Base-by-base conservation (phyloP, 768 basidiomycete genomes). In the Rhizopogon sp. region DNA sequence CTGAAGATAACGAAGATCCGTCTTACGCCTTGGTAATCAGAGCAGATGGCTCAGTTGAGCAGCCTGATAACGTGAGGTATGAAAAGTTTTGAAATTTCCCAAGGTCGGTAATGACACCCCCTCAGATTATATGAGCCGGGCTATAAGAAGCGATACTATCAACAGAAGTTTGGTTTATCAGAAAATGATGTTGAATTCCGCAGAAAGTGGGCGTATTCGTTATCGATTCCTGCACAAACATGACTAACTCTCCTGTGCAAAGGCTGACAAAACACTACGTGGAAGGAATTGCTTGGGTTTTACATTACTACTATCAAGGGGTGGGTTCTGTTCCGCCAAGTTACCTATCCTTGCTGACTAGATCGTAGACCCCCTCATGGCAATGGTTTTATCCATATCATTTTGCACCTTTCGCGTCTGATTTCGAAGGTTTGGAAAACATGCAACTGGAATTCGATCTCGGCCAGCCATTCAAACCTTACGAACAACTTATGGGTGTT, bases 341-440 rank as follows among this genome's bases (percentile, higher is more conserved):
- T 5, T 52, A 20, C 56, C 14, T 20, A 56, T 13, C 31, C 58
- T 40, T 50, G n/a, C 50, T 50, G 43, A 39, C 45, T 43, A 56
- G 33, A 35, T 37, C 22, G 14, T 25, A 88, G 92, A 84, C 90
- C 7, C 90, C 91, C 3, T 97, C 95, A 3, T 98, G 96, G 96
- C 85, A 94, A 65, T 99, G 97, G 97, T 99, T 88, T 73, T 98
- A 98, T 69, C 97, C 97, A 1, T 95, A 89, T 64, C 97, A 99
- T 71, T 99, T 97, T 68, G 93, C 97, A 11, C 97, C 97, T 1
- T 99, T 99, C 68, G 97, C 97, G 7, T 86, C 87, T 57, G 97
- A 99, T 70, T 98, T 98, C 61, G 79, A 81, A 54, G 85, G 90
- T 43, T 76, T 96, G 45, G 80, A 79, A 37, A 77, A 84, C 59